These are phyloP conservation scores for Phytophthora podocarpi DNA, from an alignment of 352 stramenopile species.

Conservation along the genomic window DNA sequence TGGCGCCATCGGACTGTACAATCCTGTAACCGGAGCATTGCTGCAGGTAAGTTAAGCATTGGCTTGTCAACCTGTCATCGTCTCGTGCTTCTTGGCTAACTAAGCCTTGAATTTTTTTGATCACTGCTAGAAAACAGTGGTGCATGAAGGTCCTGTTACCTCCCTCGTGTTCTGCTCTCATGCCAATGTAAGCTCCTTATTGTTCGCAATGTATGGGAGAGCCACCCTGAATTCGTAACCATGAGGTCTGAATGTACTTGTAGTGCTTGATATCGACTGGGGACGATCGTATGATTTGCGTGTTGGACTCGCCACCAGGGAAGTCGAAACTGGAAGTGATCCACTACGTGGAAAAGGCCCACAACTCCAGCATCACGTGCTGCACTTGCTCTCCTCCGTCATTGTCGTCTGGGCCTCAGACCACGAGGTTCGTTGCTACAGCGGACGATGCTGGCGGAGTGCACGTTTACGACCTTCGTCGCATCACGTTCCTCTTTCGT, in stretches of 20 bases:
- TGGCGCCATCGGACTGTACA: conserved; percentile 66
- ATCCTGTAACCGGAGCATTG: conserved; percentile 63
- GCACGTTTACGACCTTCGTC: conserved; percentile 69
- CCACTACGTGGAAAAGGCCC: conserved; percentile 66
- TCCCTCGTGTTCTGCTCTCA: conserved; percentile 65
- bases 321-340: conserved; percentile 62
- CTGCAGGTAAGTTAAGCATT: conserved; percentile 56
- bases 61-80: too few relatives aligned
- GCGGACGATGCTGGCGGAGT: conserved; percentile 59
- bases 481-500: conserved; percentile 57
- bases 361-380: conserved; percentile 63
- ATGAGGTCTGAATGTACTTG: neutral
- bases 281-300: conserved; percentile 58
- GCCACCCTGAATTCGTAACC: too few relatives aligned
- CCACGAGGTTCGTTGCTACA: conserved; percentile 51
- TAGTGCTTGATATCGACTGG: conserved; percentile 74
- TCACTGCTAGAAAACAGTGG: conserved; percentile 43
- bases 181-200: conserved; percentile 47
- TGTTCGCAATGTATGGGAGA: too few relatives aligned
- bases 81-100: too few relatives aligned
- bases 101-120: neutral
- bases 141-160: conserved; percentile 64
- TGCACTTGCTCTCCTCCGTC: conserved; percentile 49
- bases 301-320: conserved; percentile 50
- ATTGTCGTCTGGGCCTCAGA: conserved; percentile 11